A percentile compares a stretch with the other conserved stretches of the same genome.
phyloP scores from a whole-genome alignment of 139 green algal genomes.

The Astrephomene gubernaculifera region DNA sequence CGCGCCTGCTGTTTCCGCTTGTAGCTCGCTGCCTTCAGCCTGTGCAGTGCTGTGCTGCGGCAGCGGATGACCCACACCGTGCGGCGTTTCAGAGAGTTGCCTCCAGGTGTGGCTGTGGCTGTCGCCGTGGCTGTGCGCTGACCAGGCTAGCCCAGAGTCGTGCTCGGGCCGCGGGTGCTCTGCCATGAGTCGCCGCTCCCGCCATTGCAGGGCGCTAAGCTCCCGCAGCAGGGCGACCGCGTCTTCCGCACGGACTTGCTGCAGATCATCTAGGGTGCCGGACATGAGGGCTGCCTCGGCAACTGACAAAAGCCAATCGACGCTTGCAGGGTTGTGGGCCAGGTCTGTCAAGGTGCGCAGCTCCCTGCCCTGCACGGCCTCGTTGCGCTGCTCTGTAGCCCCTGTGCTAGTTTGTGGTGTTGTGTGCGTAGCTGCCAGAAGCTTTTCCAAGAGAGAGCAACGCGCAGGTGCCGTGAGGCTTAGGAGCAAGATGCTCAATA shows the following conservation, averaged over 20 bases:
- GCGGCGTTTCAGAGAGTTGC: too few species aligned
- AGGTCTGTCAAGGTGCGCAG: neutral
- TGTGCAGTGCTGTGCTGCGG: too few species aligned
- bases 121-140: too few species aligned
- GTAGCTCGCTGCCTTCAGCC: too few species aligned
- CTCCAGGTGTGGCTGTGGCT: too few species aligned
- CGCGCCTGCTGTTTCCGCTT: neutral
- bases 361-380: neutral
- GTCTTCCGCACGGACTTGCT: neutral
- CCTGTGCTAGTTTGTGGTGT: neutral
- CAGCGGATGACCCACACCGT: too few species aligned
- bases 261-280: neutral
- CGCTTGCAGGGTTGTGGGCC: neutral
- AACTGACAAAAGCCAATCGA: constrained; percentile 7
- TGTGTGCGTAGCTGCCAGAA: neutral
- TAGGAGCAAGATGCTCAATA: too few species aligned
- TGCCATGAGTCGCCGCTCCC: too few species aligned
- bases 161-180: too few species aligned
- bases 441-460: neutral
- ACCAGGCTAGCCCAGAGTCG: too few species aligned
- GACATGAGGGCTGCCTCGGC: neutral
- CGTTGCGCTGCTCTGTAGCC: neutral
- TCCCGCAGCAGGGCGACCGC: neutral
- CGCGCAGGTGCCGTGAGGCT: too few species aligned
- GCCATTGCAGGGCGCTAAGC: neutral